phyloP scores from a whole-genome alignment of 2,329 filamentous ascomycete species.

The Ceratocystiopsis brevicomis region DNA sequence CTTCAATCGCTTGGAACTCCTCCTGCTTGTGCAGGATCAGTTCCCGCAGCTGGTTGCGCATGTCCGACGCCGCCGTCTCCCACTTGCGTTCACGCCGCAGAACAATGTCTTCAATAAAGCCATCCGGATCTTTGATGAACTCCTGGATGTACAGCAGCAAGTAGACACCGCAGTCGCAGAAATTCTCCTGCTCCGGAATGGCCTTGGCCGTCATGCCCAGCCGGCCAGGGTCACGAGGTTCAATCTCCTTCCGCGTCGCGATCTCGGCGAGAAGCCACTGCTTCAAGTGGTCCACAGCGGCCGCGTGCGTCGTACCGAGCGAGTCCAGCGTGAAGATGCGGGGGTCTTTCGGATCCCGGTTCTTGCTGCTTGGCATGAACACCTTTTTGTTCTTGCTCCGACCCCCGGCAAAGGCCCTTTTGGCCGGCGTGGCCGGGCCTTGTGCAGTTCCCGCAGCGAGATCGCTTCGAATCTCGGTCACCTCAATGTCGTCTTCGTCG shows the following conservation, averaged over 20 bases:
- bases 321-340: constrained; percentile 81
- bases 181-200: constrained; percentile 68
- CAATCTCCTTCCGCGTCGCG: constrained; percentile 33
- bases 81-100: constrained; percentile 32
- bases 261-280: constrained; percentile 64
- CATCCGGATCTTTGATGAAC: constrained; percentile 58
- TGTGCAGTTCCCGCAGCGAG: not conserved
- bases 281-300: constrained; percentile 49
- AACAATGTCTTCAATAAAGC: constrained; percentile 49
- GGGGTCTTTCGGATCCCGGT: constrained; percentile 33
- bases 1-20: constrained; percentile 30
- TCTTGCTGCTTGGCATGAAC: constrained; percentile 17
- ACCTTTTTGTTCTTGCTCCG: constrained; percentile 15
- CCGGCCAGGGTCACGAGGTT: constrained; percentile 18
- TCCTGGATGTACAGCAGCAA: constrained; percentile 68
- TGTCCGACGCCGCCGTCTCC: constrained; percentile 35
- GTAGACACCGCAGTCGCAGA: constrained; percentile 77
- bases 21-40: constrained; percentile 44
- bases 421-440: constrained; percentile 3
- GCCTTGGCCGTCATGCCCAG: constrained; percentile 47
- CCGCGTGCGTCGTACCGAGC: constrained; percentile 43
- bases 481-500: constrained; percentile 5
- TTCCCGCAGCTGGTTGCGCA: constrained; percentile 47
- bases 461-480: constrained; percentile 5
- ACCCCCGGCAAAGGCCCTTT: constrained; percentile 1